Percentiles rank a stretch among this genome's conserved stretches.
Conservation (phyloP, 768 basidiomycete genomes). For the Suillus tomentosus region DNA sequence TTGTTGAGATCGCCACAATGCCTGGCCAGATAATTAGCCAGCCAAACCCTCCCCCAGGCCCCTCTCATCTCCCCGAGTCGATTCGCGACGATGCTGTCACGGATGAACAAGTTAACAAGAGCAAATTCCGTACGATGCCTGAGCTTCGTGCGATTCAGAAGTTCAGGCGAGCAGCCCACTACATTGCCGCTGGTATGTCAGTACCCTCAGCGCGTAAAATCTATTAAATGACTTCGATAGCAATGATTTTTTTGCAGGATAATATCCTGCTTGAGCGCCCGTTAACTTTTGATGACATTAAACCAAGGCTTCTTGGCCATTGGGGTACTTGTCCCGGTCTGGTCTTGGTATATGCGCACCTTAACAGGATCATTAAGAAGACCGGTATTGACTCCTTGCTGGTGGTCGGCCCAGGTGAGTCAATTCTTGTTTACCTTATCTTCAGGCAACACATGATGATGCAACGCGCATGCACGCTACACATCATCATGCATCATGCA, state of each 20-base stretch:
- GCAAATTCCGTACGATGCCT: constrained; percentile 46
- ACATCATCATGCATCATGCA: neutral
- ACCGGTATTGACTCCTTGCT: constrained; percentile 66
- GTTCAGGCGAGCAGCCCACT: constrained; percentile 66
- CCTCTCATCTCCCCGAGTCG: constrained; percentile 64
- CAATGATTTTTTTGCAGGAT: constrained; percentile 83
- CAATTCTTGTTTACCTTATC: neutral
- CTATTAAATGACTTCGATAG: constrained; percentile 34
- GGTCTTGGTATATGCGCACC: constrained; percentile 68
- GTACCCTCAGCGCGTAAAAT: constrained; percentile 4
- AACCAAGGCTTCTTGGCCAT: constrained; percentile 78
- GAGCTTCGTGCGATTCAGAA: constrained; percentile 54
- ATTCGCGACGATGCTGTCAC: constrained; percentile 49
- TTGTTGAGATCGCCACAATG: constrained; percentile 38
- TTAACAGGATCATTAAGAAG: constrained; percentile 64
- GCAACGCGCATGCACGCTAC: neutral
- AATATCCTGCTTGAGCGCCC: constrained; percentile 68
- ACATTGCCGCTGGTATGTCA: constrained; percentile 64
- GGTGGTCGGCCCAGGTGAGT: constrained; percentile 74
- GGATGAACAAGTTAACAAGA: constrained; percentile 42
- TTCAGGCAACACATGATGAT: neutral
- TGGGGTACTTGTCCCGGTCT: constrained; percentile 87
- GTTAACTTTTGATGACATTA: constrained; percentile 70
- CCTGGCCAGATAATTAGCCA: constrained; percentile 58
- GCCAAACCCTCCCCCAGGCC: constrained; percentile 70